Base-by-base conservation (phyloP, 805 yeast genomes). In the Teunomyces atbi region DNA sequence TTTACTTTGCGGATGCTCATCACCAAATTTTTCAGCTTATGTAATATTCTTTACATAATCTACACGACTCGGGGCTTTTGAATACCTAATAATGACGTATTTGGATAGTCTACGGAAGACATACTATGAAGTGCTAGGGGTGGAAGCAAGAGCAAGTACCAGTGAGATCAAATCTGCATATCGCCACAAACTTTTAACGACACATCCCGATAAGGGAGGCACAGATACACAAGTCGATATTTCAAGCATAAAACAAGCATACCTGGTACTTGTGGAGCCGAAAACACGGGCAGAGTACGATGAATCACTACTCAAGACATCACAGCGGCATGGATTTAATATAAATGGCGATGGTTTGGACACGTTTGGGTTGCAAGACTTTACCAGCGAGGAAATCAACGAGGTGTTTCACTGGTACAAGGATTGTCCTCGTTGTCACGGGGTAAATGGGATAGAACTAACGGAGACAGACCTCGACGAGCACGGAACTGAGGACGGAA, bases 131-230 rank as follows among this genome's bases (percentile, higher is more conserved):
- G 60, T 84, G 0, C 71, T 89, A n/a, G 84, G 78, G 0, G 66
- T 85, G 1, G 57, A 62, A 0, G 64, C 71, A 2, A 59, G 64
- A 3, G 75, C 78, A 3, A 49, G 64, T 16, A 49, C 45, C 1
- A 54, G 45, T 0, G 79, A 75, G 11, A 72, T 91, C 21, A 83
- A 80, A 51, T 59, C 61, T 6, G 91, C 95, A 0, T 92, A 91
- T 61, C 78, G 75, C 46, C 67, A 62, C 28, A 76, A 77, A 12
- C 72, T 92, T 5, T 68, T 92, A 1, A 58, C 62, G 3, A 62
- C 78, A 2, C 98, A 92, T 62, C 98, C 98, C 1, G 98, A 92
- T 61, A 91, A 90, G 50, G 44, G 44, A 37, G 41, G 55, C 20
- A 36, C 47, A 45, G 28, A 12, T 2, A 21, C n/a, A 6, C 16